These are phyloP conservation scores for Chalciporus piperatoides DNA, from an alignment of 1,284 basidiomycete genomes.

Conservation along the genomic window DNA sequence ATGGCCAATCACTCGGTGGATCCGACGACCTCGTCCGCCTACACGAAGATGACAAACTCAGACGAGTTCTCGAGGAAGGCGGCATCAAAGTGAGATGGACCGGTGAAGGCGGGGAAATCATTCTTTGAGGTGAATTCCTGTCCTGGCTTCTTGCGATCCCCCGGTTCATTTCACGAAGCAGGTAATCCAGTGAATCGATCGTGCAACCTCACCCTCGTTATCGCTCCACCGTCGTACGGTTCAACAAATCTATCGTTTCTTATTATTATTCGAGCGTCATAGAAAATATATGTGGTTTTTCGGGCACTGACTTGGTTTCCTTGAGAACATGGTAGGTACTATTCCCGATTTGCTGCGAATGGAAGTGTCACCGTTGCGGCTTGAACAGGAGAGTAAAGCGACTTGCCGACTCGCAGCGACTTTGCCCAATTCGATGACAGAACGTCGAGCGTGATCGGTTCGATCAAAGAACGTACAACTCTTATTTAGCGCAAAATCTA, in stretches of 20 bases:
- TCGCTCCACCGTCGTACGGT: not conserved
- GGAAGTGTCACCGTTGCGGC: not conserved
- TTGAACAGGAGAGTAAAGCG: not conserved
- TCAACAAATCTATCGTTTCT: not conserved
- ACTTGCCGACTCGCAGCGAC: not conserved
- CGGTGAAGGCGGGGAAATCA: conserved; percentile 7
- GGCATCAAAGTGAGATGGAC: conserved; percentile 17
- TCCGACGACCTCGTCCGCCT: conserved; percentile 54
- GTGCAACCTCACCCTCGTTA: not conserved
- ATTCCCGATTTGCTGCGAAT: not conserved
- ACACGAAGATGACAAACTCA: conserved; percentile 18
- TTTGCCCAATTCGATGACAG: not conserved
- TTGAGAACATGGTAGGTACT: not conserved
- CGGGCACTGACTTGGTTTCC: not conserved
- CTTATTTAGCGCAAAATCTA: not conserved
- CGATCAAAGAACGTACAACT: not conserved
- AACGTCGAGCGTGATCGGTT: not conserved
- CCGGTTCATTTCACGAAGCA: not conserved
- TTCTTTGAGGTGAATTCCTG: conserved; percentile 14
- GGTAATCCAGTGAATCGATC: not conserved
- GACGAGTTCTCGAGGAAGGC: conserved; percentile 7
- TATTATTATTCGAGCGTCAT: not conserved
- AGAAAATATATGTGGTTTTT: not conserved
- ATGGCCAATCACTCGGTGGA: conserved; percentile 68
- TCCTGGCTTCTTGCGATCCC: not conserved